Conservation (phyloP, 176 grass and related monocot genomes). For the Eremochloa ophiuroides region DNA sequence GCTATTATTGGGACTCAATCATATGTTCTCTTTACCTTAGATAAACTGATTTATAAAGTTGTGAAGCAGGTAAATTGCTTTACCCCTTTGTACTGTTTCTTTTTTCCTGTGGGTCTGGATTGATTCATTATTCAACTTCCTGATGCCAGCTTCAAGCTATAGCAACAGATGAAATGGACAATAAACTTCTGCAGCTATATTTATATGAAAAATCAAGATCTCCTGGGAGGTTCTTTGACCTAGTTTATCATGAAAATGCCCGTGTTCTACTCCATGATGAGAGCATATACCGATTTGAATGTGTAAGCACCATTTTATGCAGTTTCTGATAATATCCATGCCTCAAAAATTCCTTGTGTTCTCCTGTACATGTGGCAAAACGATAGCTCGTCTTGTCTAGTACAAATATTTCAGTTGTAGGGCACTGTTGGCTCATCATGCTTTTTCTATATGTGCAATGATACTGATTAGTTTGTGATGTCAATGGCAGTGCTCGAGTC, state of each 20-base stretch:
- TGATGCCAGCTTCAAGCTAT: slow-evolving; percentile 92
- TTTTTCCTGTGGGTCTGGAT: neutral
- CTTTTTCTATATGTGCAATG: neutral
- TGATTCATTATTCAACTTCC: slow-evolving; percentile 16
- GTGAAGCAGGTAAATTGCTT: slow-evolving; percentile 74
- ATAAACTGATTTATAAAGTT: slow-evolving; percentile 98
- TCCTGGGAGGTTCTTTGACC: slow-evolving; percentile 74
- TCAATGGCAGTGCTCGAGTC: slow-evolving; percentile 61
- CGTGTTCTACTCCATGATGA: slow-evolving; percentile 94
- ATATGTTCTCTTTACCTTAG: slow-evolving; percentile 96
- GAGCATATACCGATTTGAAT: slow-evolving; percentile 92
- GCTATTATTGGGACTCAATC: slow-evolving; percentile 96
- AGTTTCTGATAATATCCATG: neutral
- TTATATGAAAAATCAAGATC: slow-evolving; percentile 92
- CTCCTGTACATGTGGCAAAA: neutral
- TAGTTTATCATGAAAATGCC: slow-evolving; percentile 97
- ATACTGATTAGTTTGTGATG: slow-evolving; percentile 26
- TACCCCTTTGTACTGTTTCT: neutral
- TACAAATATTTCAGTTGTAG: neutral
- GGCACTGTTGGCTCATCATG: neutral
- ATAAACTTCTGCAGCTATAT: slow-evolving; percentile 93
- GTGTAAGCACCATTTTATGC: slow-evolving; percentile 49
- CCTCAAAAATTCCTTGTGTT: neutral
- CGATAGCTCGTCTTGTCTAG: neutral
- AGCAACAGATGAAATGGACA: slow-evolving; percentile 96